Conservation (phyloP, 176 grass and related monocot species). For the Musa beccarii region DNA sequence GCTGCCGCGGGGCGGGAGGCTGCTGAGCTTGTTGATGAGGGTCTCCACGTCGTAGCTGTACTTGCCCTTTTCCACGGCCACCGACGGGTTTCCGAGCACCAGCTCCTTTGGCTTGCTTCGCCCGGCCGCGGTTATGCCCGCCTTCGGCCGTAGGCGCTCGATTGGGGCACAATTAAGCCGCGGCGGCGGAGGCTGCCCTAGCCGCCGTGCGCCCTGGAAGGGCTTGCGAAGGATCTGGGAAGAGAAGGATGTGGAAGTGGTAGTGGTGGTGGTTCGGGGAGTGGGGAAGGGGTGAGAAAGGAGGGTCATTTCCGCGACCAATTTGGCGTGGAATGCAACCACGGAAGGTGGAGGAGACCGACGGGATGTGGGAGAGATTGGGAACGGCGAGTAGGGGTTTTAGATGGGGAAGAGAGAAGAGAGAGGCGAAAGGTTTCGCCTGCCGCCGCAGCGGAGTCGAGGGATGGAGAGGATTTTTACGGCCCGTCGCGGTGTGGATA, state of each 20-base stretch:
- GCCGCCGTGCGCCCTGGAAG: not conserved
- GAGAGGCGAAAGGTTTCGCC: not conserved
- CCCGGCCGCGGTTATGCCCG: not conserved
- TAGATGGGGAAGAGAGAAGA: not conserved
- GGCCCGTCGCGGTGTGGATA: constrained; percentile 1
- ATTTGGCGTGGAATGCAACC: not conserved
- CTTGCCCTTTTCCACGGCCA: constrained; percentile 27
- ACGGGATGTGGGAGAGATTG: not conserved
- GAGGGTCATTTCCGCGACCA: not conserved
- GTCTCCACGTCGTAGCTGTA: constrained; percentile 74
- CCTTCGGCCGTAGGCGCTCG: not conserved
- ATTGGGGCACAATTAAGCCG: not conserved
- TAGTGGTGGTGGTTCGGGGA: not conserved
- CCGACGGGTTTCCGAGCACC: constrained; percentile 23
- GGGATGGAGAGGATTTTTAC: not conserved
- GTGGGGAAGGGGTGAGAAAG: constrained; percentile 3
- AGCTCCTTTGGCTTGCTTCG: constrained; percentile 13
- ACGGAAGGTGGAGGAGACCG: not conserved
- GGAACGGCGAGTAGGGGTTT: not conserved
- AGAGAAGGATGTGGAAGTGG: not conserved
- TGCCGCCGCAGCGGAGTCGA: not conserved
- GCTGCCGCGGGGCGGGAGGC: constrained; percentile 81
- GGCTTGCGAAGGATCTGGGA: not conserved
- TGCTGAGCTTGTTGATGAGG: constrained; percentile 74
- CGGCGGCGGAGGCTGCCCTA: not conserved